Evolutionary conservation across 345 rosid genomes (phyloP), one percentile per base, ranked within the genome.

Genomic region (Lumnitzera littorea): DNA sequence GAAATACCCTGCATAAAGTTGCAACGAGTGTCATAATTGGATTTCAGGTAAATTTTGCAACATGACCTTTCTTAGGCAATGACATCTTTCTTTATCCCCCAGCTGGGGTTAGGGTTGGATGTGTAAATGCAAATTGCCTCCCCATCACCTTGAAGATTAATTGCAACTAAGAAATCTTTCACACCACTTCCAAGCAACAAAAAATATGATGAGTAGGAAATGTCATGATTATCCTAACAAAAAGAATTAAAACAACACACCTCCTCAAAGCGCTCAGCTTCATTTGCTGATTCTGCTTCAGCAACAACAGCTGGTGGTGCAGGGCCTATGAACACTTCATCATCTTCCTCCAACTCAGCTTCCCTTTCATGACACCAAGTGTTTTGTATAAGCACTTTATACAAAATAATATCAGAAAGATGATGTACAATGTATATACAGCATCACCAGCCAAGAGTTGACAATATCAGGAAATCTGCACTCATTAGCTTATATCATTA

Each of bases 211-310:
- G 9, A 4, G 9, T 36, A 36, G 43, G 43, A 36, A 5, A 5
- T 36, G 7, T 5, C 7, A 1, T 0, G 9, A 36, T 7, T 36
- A 36, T 36, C 43, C 43, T 36, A 9, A 36, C 43, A 48, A 49
- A 58, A 23, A 2, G 14, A 58, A 48, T 47, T 17, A 61, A 67
- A 67, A 50, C 43, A 59, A 68, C 66, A 62, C 61, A 87, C 96
- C 96, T 89, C 96, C 81, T 89, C 98, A 59, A 89, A 89, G 48
- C 94, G 88, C 81, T 92, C 96, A 29, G 98, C 98, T 67, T 92
- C 98, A 55, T 92, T 89, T 16, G 84, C 88, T 20, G 91, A 76
- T 76, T 76, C 96, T 58, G 80, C 96, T 82, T 92, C 96, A 56
- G 96, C 91, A 73, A 87, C 91, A 76, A 89, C 50, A 63, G 96